Conservation (phyloP, 2,329 filamentous ascomycete genomes). For the Aureobasidium vineae region DNA sequence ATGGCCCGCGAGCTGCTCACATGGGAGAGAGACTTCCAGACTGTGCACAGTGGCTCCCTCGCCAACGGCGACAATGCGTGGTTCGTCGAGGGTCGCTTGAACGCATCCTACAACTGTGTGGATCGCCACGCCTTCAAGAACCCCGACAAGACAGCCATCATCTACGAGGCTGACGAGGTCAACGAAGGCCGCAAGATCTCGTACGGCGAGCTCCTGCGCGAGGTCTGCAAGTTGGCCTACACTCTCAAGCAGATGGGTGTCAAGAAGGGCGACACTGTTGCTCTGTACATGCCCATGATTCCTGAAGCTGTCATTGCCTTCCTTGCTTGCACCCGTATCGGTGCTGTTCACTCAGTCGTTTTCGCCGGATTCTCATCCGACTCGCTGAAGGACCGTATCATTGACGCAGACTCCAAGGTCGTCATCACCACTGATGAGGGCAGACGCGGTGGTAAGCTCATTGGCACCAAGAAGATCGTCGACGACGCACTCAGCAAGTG, state of each 20-base stretch:
- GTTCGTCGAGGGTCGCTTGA: constrained; percentile 92
- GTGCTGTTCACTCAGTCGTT: constrained; percentile 93
- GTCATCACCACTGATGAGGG: constrained; percentile 98
- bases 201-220: constrained; percentile 86
- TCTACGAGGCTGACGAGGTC: constrained; percentile 96
- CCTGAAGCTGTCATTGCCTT: constrained; percentile 91
- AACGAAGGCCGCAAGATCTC: constrained; percentile 83
- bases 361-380: constrained; percentile 98
- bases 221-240: constrained; percentile 85
- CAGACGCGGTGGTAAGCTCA: constrained; percentile 94
- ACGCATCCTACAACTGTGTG: constrained; percentile 96
- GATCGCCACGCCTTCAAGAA: constrained; percentile 96
- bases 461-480: constrained; percentile 98
- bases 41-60: constrained; percentile 75
- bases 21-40: constrained; percentile 91
- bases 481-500: constrained; percentile 97
- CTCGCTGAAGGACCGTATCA: constrained; percentile 89
- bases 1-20: constrained; percentile 84
- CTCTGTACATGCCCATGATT: constrained; percentile 98
- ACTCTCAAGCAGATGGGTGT: constrained; percentile 94
- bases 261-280: constrained; percentile 94
- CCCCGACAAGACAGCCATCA: constrained; percentile 90
- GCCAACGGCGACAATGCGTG: constrained; percentile 80
- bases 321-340: constrained; percentile 86
- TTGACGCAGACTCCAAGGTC: constrained; percentile 86